phyloP scores from a whole-genome alignment of 2,329 filamentous ascomycete genomes.

The Fusarium fracticaudum region DNA sequence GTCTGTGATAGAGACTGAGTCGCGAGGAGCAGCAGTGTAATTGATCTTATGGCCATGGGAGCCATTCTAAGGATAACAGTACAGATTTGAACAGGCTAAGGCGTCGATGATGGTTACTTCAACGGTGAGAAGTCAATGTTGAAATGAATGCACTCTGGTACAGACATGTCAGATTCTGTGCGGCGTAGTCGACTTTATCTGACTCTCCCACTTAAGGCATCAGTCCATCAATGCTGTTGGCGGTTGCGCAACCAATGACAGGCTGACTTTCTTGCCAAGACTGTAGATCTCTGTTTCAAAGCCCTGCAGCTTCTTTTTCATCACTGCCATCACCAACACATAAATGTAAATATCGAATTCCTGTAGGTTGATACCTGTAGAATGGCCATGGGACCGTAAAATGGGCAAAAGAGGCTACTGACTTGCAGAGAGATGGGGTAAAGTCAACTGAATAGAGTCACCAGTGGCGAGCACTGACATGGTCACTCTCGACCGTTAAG shows the following conservation, averaged over 20 bases:
- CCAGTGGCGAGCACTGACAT: background rate
- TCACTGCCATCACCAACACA: background rate
- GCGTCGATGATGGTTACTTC: rapidly evolving
- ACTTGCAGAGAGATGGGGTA: background rate
- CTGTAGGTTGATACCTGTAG: rapidly evolving
- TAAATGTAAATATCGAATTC: no score
- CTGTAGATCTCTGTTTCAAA: background rate
- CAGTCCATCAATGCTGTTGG: background rate
- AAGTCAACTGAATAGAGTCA: no score
- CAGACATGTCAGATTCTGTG: background rate
- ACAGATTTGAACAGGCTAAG: background rate
- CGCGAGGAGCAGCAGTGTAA: background rate
- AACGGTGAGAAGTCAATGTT: background rate
- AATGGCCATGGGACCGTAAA: no score
- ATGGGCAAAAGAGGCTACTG: background rate
- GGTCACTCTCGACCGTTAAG: background rate
- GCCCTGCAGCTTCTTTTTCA: no score
- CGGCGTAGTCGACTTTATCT: background rate
- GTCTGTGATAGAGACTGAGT: background rate
- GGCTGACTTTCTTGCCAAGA: no score
- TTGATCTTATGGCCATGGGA: background rate
- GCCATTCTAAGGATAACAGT: background rate
- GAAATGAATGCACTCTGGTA: background rate
- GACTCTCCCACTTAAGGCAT: background rate
- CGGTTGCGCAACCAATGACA: background rate